phyloP scores from a whole-genome alignment of 495 filamentous ascomycete genomes.

The Tuber indicum region DNA sequence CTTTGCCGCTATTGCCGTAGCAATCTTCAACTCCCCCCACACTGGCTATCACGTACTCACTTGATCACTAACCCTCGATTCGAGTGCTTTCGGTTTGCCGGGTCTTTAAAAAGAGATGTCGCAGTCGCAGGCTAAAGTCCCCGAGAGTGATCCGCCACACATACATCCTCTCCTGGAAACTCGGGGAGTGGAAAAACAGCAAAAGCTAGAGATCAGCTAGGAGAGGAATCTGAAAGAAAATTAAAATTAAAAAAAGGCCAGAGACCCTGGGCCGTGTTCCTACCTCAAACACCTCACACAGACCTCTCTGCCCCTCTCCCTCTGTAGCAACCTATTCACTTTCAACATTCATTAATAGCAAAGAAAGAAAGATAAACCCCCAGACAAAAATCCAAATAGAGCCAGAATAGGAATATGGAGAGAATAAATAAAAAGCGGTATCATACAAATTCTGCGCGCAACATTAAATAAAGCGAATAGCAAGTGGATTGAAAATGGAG shows the following conservation, averaged over 20 bases:
- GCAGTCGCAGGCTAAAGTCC: neutral
- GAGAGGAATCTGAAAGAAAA: neutral
- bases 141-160: neutral
- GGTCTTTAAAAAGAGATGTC: neutral
- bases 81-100: neutral
- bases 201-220: constrained; percentile 16
- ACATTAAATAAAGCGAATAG: neutral
- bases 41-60: neutral
- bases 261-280: neutral
- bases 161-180: neutral
- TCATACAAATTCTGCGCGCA: neutral
- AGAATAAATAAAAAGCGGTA: constrained; percentile 2
- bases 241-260: neutral
- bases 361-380: neutral
- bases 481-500: neutral
- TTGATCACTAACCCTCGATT: neutral
- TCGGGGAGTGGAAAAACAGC: neutral
- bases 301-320: neutral
- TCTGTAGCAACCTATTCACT: neutral
- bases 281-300: neutral
- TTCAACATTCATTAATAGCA: neutral
- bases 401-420: neutral
- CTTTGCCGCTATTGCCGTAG: neutral
- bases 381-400: neutral
- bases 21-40: neutral